Conservation (phyloP, 495 filamentous ascomycete species). For the Xeromyces bisporus region DNA sequence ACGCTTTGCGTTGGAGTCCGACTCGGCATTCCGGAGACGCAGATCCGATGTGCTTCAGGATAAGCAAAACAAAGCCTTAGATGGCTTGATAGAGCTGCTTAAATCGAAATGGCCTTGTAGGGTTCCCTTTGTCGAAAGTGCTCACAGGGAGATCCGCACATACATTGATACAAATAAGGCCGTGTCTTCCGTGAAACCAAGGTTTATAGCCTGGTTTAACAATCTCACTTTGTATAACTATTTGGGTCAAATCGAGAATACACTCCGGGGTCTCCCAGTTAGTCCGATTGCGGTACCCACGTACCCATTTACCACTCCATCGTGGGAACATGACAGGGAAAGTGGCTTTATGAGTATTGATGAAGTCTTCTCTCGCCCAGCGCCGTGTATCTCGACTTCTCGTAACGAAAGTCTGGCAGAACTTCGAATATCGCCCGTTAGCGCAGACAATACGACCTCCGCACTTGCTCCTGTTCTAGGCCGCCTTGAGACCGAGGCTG, state of each 20-base stretch:
- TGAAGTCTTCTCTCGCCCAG: slow-evolving; percentile 1
- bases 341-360: slow-evolving; percentile 3
- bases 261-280: not conserved
- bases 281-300: not conserved
- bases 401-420: not conserved
- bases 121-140: not conserved
- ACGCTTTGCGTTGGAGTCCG: no score
- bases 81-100: not conserved
- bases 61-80: not conserved
- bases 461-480: not conserved
- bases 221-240: slow-evolving; percentile 4
- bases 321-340: not conserved
- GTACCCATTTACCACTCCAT: not conserved
- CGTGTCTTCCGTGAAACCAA: not conserved
- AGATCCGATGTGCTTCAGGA: not conserved
- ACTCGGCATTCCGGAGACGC: not conserved
- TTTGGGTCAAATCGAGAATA: not conserved
- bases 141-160: not conserved
- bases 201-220: slow-evolving; percentile 3
- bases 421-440: not conserved
- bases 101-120: not conserved
- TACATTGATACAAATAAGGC: slow-evolving; percentile 1
- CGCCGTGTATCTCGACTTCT: not conserved
- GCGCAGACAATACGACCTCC: not conserved
- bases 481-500: slow-evolving; percentile 1